A percentile compares a stretch with the other conserved stretches of the same genome.
Evolutionary conservation across 441 rosid species (phyloP).

Genomic region (Populus hybrid): DNA sequence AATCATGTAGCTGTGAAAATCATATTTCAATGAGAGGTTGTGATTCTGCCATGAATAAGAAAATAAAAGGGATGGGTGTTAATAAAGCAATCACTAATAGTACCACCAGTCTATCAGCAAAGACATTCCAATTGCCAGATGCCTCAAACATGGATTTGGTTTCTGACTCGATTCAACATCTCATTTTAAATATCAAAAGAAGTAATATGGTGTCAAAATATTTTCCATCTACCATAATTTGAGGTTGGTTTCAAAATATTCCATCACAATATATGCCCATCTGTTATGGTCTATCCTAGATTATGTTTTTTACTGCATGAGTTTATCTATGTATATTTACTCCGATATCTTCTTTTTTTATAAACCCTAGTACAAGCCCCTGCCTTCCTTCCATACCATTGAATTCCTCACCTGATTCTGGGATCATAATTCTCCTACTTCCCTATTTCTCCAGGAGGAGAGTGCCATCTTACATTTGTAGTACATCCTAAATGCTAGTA

Average conservation of each 20-base stretch:
- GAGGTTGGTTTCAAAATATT: background rate
- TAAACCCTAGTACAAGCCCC: background rate
- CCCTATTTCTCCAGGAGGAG: background rate
- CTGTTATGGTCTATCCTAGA: background rate
- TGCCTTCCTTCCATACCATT: background rate
- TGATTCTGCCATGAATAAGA: constrained; percentile 61
- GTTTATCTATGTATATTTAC: background rate
- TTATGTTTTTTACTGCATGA: background rate
- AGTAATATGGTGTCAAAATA: background rate
- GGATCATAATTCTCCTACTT: background rate
- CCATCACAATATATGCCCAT: background rate
- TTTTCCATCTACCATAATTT: background rate
- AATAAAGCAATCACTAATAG: background rate
- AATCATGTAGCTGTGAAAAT: constrained; percentile 91
- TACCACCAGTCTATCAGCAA: background rate
- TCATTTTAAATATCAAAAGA: background rate
- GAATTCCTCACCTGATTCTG: background rate
- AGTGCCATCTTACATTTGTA: background rate
- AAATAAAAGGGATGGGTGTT: constrained; percentile 10
- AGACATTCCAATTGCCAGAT: background rate
- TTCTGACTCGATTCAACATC: background rate
- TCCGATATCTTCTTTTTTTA: background rate
- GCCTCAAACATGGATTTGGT: background rate
- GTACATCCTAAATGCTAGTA: background rate
- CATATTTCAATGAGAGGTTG: constrained; percentile 60